Conservation (phyloP, 2,329 filamentous ascomycete genomes). For the Penicillium brasilianum region DNA sequence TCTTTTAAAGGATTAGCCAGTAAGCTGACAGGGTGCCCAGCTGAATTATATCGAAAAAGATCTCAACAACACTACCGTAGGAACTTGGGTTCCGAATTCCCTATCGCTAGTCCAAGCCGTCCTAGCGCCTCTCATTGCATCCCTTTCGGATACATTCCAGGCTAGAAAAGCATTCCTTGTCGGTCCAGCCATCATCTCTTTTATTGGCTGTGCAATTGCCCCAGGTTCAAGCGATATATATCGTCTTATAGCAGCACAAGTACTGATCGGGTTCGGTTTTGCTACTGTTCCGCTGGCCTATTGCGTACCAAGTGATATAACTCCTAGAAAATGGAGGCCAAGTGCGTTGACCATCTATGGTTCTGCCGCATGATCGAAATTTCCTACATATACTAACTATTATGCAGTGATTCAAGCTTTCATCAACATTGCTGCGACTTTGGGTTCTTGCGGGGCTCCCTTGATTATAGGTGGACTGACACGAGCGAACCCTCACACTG, state of each 20-base stretch:
- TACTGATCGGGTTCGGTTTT: constrained; percentile 17
- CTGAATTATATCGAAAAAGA: background rate
- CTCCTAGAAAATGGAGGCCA: constrained; percentile 17
- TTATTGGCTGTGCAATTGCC: constrained; percentile 15
- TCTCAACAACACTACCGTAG: background rate
- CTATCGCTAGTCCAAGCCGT: constrained; percentile 17
- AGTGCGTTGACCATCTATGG: background rate
- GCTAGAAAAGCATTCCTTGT: constrained; percentile 13
- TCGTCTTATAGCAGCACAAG: background rate
- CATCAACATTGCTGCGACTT: background rate
- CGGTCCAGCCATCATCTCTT: constrained; percentile 10
- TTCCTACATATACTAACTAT: background rate
- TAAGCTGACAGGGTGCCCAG: background rate
- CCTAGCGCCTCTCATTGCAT: constrained; percentile 12
- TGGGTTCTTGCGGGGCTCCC: background rate
- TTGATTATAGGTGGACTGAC: background rate
- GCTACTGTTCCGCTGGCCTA: constrained; percentile 20
- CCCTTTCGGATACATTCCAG: constrained; percentile 19
- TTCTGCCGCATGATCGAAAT: background rate
- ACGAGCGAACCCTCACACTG: background rate
- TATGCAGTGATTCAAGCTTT: constrained; percentile 9
- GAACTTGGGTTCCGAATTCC: constrained; percentile 11
- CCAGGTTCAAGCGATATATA: background rate
- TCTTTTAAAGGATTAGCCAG: background rate
- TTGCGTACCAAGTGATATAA: constrained; percentile 17